Evolutionary conservation across 495 filamentous ascomycete genomes (phyloP), one percentile per base, ranked within the genome.

Genomic region (Ramalina intermedia): DNA sequence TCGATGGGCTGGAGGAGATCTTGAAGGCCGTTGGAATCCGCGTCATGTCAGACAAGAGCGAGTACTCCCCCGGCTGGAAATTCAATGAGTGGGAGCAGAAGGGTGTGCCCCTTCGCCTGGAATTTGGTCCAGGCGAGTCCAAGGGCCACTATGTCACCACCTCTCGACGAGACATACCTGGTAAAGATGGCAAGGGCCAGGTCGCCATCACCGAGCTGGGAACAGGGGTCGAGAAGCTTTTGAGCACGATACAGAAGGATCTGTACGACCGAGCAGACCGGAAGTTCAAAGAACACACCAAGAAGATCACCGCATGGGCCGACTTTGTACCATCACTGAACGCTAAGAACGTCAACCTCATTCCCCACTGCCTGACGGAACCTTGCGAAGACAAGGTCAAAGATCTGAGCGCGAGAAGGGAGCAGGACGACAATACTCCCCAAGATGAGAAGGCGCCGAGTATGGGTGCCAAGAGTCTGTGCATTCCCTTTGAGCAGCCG

Each of bases 51-150:
- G 91, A 98, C 63, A 68, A 72, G 53, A 79, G 91, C 38, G 87
- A 94, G 7, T 88, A 94, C 70, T 89, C 85, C 49, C 87, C 91
- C 13, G 90, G 85, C 53, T 95, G 81, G 77, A 96, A 98, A 66
- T 96, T 96, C 74, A 91, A 91, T 70, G 85, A 96, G 67, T 94
- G 84, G 84, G 93, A 98, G 66, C 71, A 94, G 50, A 88, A 87
- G 65, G 91, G 91, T 63, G 81, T 96, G 13, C 91, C 93, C 14
- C 69, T 98, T 27, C 87, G 93, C 36, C 72, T 98, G 43, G 91
- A 96, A 64, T 91, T 93, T 61, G 93, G 93, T 36, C 91, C 91
- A 43, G 91, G 91, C 64, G 91, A 96, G 62, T 79, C 80, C 2
- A 84, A 80, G 38, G 85, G 86, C 55, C 75, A 83, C 43, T 84